Evolutionary conservation across 257 asterid genomes (phyloP), one percentile per base, ranked within the genome.

Genomic region (Cinchona pubescens): DNA sequence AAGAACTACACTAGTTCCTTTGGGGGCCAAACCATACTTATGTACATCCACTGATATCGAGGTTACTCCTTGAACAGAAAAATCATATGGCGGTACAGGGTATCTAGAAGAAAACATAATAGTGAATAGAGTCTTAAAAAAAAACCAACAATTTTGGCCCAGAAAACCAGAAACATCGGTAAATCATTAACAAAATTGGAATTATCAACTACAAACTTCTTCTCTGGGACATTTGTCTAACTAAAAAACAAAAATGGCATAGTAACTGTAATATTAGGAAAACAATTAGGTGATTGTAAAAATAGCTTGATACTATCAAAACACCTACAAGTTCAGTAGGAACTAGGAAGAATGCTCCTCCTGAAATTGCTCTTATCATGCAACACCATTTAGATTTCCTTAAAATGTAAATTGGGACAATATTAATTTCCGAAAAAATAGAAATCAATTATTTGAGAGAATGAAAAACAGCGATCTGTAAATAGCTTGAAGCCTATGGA

Each of bases 21-120:
- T 95, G 51, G 99, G 99, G 76, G 98, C 99, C 89, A 95, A 85
- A 43, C 99, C 99, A 83, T 95, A 95, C 83, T 95, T 95, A 88
- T 95, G 99, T 42, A 95, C 99, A 84, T 95, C 99, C 72, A 87
- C 96, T 60, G 99, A 95, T 72, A 91, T 86, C 67, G 99, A 95
- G 75, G 99, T 92, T 72, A 95, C 97, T 82, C 99, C 99, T 80
- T 82, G 79, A 72, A 92, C 96, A 53, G 96, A 86, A 89, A 95
- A 95, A 84, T 95, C 99, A 76, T 85, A 92, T 66, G 96, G 96
- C 34, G 97, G 98, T 66, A 95, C 81, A 67, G 99, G 96, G 71
- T 95, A 95, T 87, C 99, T 94, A 78, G 55, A 75, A 73, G 76
- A 73, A 46, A 78, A 72, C 48, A 55, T 15, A 58, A n/a, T 19